Evolutionary conservation across 225 moss, liverwort and hornwort species (phyloP), one percentile per base, ranked within the genome.

Genomic region (Sphagnum tenellum): DNA sequence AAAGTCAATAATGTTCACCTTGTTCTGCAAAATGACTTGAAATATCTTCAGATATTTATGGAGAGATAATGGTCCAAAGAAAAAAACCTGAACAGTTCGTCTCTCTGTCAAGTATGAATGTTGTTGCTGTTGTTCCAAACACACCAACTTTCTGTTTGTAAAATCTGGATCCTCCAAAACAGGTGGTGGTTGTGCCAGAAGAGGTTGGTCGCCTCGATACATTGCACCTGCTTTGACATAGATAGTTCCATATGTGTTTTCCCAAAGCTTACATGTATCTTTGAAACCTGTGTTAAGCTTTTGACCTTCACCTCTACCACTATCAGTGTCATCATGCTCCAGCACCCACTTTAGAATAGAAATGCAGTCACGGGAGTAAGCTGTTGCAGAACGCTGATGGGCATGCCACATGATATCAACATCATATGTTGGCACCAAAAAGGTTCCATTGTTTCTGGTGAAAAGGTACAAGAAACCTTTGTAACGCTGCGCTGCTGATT

Each of bases 341-440:
- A 69, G 50, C 12, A 69, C 45, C 48, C 53, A 9, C 12, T 46
- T 56, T 56, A 69, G 8, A 45, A 69, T 49, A 11, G 49, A 49
- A 3, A 44, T 29, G 29, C 70, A 78, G 62, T 86, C 85, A 9
- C 14, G 56, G 66, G 49, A 11, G 59, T 86, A 86, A 10, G 81
- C 76, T 13, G 69, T 58, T 46, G 85, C 76, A 44, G 71, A 62
- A 6, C 78, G 78, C 74, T 86, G 81, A 69, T 81, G 85, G 12
- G 78, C 72, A 67, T 83, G 83, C 83, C 85, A 81, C 45, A 81
- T 67, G 8, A 86, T 65, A 58, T 86, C 85, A 66, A 86, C 81
- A 60, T 86, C 85, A 66, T 86, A 86, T 5, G 85, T 81, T 5
- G 81, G 85, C 3, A 81, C 85, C 29, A 81, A 67, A 56, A 86